Percentiles rank a stretch among this genome's conserved stretches.
These are phyloP conservation scores for Pseudoscleropodium purum DNA, from an alignment of 225 moss, liverwort and hornwort species.

Conservation along the genomic window DNA sequence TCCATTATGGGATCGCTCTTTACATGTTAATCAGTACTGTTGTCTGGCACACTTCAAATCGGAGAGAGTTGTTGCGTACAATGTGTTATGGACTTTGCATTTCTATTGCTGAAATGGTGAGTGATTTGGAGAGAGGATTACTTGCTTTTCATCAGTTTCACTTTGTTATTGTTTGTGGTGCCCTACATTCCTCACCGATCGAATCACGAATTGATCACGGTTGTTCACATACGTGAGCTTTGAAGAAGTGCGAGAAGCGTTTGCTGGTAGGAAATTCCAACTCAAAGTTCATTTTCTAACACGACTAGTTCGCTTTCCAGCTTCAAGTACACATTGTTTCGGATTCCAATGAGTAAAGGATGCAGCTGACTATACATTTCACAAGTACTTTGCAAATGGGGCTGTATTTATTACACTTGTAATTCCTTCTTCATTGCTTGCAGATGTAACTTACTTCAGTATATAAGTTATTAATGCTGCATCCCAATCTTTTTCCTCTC, in stretches of 20 bases:
- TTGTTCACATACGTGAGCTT: background rate
- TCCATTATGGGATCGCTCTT: background rate
- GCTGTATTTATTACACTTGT: background rate
- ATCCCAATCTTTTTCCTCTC: background rate
- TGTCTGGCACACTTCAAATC: background rate
- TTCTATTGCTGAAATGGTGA: background rate
- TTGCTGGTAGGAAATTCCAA: background rate
- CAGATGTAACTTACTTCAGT: background rate
- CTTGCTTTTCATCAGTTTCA: background rate
- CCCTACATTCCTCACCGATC: background rate
- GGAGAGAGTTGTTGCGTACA: background rate
- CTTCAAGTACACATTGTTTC: background rate
- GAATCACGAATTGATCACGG: background rate
- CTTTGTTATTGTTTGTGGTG: background rate
- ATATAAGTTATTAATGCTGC: too few relatives aligned
- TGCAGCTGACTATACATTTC: background rate
- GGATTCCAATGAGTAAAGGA: background rate
- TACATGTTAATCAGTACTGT: background rate
- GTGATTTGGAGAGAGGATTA: background rate
- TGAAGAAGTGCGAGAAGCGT: background rate
- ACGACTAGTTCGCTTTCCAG: background rate
- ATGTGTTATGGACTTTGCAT: background rate
- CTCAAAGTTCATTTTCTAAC: background rate
- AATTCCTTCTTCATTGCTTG: background rate
- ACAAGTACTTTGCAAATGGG: background rate